A percentile compares a stretch with the other conserved stretches of the same genome.
Evolutionary conservation across 768 basidiomycete species (phyloP).

Genomic region (Chiua virens): DNA sequence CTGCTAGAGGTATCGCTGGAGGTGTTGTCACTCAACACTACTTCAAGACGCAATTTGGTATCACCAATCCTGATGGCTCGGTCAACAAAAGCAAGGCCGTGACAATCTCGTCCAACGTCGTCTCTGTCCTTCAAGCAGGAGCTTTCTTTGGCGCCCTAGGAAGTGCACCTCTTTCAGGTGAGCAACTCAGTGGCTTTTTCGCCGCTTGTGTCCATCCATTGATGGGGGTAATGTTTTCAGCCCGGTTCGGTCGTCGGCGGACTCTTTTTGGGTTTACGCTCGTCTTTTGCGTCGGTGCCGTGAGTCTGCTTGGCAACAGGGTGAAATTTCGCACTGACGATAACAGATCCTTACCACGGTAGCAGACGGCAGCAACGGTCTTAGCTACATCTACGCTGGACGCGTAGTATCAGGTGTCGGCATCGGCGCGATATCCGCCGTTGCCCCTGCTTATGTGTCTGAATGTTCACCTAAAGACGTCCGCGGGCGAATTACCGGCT

Average conservation of each 20-base stretch:
- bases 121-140: constrained; percentile 84
- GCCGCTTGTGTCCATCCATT: not conserved
- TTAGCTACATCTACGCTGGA: constrained; percentile 75
- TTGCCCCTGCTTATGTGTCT: constrained; percentile 82
- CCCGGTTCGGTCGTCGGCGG: constrained; percentile 61
- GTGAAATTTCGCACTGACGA: not conserved
- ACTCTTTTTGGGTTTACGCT: constrained; percentile 60
- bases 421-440: constrained; percentile 80
- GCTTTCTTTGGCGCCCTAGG: constrained; percentile 86
- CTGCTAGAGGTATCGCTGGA: constrained; percentile 57
- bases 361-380: constrained; percentile 53
- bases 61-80: constrained; percentile 45
- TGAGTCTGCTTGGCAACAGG: constrained; percentile 35
- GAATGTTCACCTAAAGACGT: constrained; percentile 88
- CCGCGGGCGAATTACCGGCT: constrained; percentile 80
- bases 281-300: constrained; percentile 73
- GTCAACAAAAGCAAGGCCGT: constrained; percentile 41
- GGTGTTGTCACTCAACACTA: constrained; percentile 65
- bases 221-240: constrained; percentile 32
- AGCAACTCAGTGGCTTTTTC: constrained; percentile 12
- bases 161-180: constrained; percentile 69
- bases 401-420: constrained; percentile 80
- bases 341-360: constrained; percentile 68
- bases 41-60: constrained; percentile 64
- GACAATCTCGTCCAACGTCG: constrained; percentile 76